Evolutionary conservation across 2,329 filamentous ascomycete genomes (phyloP).

Genomic region (Fusarium sp.): DNA sequence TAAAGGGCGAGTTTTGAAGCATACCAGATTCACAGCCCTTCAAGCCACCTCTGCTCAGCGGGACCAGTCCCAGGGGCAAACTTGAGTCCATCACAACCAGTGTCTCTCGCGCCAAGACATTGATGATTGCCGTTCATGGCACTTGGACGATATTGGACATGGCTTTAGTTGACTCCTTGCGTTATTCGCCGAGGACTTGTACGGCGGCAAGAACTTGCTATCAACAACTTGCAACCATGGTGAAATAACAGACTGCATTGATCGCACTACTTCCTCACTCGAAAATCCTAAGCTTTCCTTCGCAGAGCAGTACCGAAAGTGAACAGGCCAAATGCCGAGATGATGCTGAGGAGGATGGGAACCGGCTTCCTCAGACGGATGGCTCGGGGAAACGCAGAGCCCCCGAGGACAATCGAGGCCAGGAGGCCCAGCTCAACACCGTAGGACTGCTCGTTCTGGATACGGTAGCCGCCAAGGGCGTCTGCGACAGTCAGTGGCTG

Average conservation of each 20-base stretch:
- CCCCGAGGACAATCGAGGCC: constrained; percentile 86
- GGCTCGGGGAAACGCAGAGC: constrained; percentile 86
- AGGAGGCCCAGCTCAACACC: constrained; percentile 91
- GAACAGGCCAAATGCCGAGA: constrained; percentile 82
- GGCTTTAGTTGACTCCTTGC: neutral
- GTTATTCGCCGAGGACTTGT: neutral
- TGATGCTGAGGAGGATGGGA: constrained; percentile 79
- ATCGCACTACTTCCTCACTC: neutral
- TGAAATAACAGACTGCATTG: neutral
- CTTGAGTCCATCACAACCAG: neutral
- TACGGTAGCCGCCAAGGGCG: constrained; percentile 82
- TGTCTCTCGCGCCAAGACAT: neutral
- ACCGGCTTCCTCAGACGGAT: constrained; percentile 87
- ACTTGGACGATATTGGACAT: neutral
- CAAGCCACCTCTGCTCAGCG: neutral
- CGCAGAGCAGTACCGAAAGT: constrained; percentile 81
- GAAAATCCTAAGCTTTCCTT: constrained; percentile 46
- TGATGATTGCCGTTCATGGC: neutral
- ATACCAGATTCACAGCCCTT: neutral
- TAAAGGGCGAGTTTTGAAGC: neutral
- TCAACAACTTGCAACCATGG: neutral
- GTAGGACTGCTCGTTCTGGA: constrained; percentile 80
- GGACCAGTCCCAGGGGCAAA: neutral
- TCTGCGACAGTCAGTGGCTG: constrained; percentile 58
- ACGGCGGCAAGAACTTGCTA: neutral